A percentile compares a stretch with the other conserved stretches of the same genome.
These are phyloP conservation scores for Groenewaldozyma auringiensis DNA, from an alignment of 1,139 yeast genomes.

Conservation along the genomic window DNA sequence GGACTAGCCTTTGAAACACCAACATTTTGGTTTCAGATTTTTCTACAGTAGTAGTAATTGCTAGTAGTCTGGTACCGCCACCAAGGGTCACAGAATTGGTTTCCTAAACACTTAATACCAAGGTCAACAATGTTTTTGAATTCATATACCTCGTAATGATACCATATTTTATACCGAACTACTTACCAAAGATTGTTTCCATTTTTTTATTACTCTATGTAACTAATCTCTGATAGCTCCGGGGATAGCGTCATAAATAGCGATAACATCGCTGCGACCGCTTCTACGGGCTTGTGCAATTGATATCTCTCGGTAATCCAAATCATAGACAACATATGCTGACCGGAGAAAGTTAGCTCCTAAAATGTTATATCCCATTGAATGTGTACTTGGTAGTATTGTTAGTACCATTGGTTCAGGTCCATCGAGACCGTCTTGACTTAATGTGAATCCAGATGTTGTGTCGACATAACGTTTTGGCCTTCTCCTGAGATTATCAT, in stretches of 20 bases:
- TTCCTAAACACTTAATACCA: too few species aligned
- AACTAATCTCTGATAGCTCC: constrained; percentile 9
- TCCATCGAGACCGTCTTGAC: neutral
- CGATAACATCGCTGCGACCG: constrained; percentile 12
- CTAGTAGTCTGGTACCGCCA: too few species aligned
- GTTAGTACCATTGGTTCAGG: constrained; percentile 13
- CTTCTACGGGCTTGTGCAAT: constrained; percentile 17
- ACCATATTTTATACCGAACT: too few species aligned
- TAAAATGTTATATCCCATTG: constrained; percentile 28
- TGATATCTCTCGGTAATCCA: constrained; percentile 26
- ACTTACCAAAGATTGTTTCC: too few species aligned
- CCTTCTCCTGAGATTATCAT: neutral
- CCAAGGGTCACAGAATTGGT: too few species aligned
- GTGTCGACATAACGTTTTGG: neutral
- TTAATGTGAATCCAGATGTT: neutral
- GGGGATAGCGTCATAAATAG: constrained; percentile 15
- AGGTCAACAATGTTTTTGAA: too few species aligned
- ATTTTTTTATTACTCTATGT: too few species aligned
- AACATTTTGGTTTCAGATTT: too few species aligned
- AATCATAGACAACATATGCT: constrained; percentile 71
- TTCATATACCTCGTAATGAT: too few species aligned
- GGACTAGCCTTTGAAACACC: too few species aligned
- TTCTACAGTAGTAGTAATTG: too few species aligned
- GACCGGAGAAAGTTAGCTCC: constrained; percentile 72
- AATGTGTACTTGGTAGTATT: constrained; percentile 19